Conservation (phyloP, 352 stramenopile genomes). For the Poterioochromonas sp. region DNA sequence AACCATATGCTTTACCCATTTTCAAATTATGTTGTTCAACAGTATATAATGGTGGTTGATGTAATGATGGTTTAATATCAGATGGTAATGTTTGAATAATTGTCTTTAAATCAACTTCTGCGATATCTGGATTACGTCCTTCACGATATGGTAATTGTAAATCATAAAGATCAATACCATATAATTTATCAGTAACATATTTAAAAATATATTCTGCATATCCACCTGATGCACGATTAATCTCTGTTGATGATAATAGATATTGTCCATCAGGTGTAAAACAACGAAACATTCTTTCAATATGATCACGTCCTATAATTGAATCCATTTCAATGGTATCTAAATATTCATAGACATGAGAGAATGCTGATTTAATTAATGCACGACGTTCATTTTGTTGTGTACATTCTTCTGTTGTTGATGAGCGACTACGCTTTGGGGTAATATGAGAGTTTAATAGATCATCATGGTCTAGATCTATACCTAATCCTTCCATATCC, state of each 20-base stretch:
- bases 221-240: conserved; percentile 57
- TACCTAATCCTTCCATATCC: no score
- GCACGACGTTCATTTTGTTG: no score
- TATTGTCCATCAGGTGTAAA: neutral
- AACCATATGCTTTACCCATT: conserved; percentile 82
- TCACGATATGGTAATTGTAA: conserved; percentile 65
- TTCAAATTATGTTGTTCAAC: no score
- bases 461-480: no score
- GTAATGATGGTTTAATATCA: conserved; percentile 44
- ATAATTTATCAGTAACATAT: conserved; percentile 72
- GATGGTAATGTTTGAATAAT: no score
- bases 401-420: neutral
- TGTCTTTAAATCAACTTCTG: conserved; percentile 35
- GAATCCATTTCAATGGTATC: neutral
- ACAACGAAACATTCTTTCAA: conserved; percentile 21
- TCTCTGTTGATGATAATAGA: conserved; percentile 41
- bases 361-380: no score
- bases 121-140: conserved; percentile 74
- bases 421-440: neutral
- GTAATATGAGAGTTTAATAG: no score
- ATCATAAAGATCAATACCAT: conserved; percentile 60
- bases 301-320: neutral
- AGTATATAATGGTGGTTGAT: conserved; percentile 55
- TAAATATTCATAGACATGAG: conserved; percentile 1
- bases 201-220: conserved; percentile 83